These are phyloP conservation scores for Ascoidea asiatica DNA, from an alignment of 805 yeast species.

Conservation along the genomic window DNA sequence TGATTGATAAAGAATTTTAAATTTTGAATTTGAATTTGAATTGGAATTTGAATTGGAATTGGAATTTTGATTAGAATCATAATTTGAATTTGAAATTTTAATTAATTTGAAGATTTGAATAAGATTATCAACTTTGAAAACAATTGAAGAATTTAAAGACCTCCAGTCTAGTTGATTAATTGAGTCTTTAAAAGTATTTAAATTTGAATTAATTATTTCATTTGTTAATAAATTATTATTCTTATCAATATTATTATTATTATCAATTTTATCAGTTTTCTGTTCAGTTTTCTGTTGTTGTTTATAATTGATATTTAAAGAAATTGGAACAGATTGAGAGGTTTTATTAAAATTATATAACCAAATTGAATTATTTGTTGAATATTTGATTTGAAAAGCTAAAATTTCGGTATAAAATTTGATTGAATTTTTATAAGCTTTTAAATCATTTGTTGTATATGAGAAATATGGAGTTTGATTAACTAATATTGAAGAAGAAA, in stretches of 20 bases:
- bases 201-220: background rate
- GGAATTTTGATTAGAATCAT: slow-evolving; percentile 18
- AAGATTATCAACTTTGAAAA: slow-evolving; percentile 32
- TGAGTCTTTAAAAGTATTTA: too few species aligned
- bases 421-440: background rate
- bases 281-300: too few species aligned
- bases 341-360: too few species aligned
- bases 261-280: too few species aligned
- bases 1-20: slow-evolving; percentile 29
- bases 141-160: slow-evolving; percentile 25
- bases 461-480: too few species aligned
- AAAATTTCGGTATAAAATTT: too few species aligned
- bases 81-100: slow-evolving; percentile 14
- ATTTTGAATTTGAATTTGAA: too few species aligned
- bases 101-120: slow-evolving; percentile 4
- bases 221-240: background rate
- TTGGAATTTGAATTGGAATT: slow-evolving; percentile 14
- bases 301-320: too few species aligned
- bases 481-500: too few species aligned
- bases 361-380: too few species aligned
- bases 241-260: background rate
- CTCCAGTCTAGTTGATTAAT: slow-evolving; percentile 31
- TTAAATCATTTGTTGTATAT: too few species aligned
- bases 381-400: background rate
- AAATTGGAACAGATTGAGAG: too few species aligned